phyloP scores from a whole-genome alignment of 331 rosid species.

The Dryas integrifolia region DNA sequence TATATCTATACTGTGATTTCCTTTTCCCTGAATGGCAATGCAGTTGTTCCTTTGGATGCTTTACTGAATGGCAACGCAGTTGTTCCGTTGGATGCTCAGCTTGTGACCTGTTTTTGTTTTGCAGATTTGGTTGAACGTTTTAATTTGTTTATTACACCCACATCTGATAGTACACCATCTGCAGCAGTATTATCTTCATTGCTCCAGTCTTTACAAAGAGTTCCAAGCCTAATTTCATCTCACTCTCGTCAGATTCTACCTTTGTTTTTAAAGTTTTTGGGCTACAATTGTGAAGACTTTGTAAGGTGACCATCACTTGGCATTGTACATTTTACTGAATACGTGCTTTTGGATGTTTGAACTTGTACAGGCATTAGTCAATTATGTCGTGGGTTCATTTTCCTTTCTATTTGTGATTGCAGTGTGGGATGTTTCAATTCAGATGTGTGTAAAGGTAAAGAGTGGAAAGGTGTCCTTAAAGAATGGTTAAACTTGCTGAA shows the following conservation, averaged over 20 bases:
- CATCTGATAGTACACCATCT: constrained; percentile 62
- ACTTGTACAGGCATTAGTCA: not conserved
- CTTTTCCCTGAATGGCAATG: not conserved
- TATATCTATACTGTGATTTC: not conserved
- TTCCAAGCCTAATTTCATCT: constrained; percentile 57
- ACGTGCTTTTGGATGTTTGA: constrained; percentile 13
- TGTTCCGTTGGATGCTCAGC: not conserved
- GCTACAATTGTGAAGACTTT: constrained; percentile 51
- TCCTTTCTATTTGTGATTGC: constrained; percentile 30
- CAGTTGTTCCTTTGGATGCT: not conserved
- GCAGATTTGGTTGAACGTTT: constrained; percentile 62
- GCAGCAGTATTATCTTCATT: constrained; percentile 55
- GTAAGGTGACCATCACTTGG: constrained; percentile 47
- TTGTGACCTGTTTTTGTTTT: constrained; percentile 33
- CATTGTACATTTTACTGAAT: constrained; percentile 13
- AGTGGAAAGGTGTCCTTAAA: constrained; percentile 75
- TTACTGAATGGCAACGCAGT: not conserved
- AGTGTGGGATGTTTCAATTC: constrained; percentile 75
- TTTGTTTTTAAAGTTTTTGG: constrained; percentile 70
- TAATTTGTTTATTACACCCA: constrained; percentile 39
- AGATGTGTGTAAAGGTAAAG: constrained; percentile 74
- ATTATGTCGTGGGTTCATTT: constrained; percentile 8
- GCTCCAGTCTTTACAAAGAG: constrained; percentile 74
- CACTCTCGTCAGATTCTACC: constrained; percentile 59
- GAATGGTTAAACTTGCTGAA: constrained; percentile 93